Evolutionary conservation across 768 basidiomycete genomes (phyloP), one percentile per base, ranked within the genome.

Genomic region (Kondoa malvinella): DNA sequence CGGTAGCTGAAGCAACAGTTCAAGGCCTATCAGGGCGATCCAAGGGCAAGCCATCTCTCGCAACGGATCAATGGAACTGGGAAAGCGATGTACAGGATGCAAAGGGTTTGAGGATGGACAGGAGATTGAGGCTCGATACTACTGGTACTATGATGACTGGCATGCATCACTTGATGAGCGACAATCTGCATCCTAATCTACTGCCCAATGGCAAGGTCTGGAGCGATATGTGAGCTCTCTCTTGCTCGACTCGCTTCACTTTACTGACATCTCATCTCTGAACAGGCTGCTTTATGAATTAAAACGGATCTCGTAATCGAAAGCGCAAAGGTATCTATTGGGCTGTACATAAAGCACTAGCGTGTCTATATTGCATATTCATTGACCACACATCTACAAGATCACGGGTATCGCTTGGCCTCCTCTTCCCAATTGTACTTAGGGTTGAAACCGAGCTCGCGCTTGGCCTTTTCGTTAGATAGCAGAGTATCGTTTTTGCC

Each of bases 401-500:
- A n/a, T 50, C 21, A 50, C 12, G 29, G 26, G 15, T 60, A 30
- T 60, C 4, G 15, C 58, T 25, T 60, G 12, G 25, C 58, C 25
- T 30, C 66, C 63, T 64, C 68, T 65, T 69, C 66, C 71, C 72
- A 70, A 31, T 66, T 69, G 34, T 70, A 70, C 67, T 72, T 67
- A 2, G 71, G 71, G 61, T 67, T 64, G 58, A 65, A 74, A 16
- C 72, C 73, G 4, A 74, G 66, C 61, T 72, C 71, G 62, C 56
- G 66, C 71, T 73, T 73, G 25, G 72, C 73, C 69, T 72, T 73
- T 60, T 68, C 67, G n/a, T 70, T 72, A 29, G 69, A 69, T 15
- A 74, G 64, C 32, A 74, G 58, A 4, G 62, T 63, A 61, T 73
- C 71, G 63, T 71, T 66, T 34, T 32, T 60, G 29, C 69, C 58